Evolutionary conservation across 768 basidiomycete genomes (phyloP).

Genomic region (Cyclocybe cylindracea): DNA sequence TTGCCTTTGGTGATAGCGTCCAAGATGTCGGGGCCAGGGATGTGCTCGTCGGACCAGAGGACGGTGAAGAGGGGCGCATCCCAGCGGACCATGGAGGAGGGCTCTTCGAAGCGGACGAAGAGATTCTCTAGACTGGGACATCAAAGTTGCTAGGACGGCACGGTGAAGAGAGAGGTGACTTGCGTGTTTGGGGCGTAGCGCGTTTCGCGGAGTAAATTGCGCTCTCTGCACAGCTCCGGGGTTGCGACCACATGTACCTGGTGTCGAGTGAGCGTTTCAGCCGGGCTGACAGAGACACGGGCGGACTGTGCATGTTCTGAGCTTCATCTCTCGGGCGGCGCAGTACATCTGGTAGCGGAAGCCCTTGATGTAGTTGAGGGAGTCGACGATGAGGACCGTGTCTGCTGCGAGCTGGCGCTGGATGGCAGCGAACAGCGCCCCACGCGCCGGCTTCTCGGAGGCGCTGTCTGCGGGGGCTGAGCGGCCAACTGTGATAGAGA

Average conservation of each 20-base stretch:
- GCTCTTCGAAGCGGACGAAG: conserved; percentile 89
- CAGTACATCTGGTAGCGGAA: conserved; percentile 99
- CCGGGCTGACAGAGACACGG: background rate
- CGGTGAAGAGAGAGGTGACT: conserved; percentile 25
- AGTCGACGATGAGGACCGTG: conserved; percentile 86
- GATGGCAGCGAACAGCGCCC: conserved; percentile 78
- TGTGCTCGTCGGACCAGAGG: conserved; percentile 66
- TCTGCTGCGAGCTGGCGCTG: conserved; percentile 72
- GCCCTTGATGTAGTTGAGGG: conserved; percentile 97
- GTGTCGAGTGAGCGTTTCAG: conserved; percentile 10
- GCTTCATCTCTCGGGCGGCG: conserved; percentile 84
- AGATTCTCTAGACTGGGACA: conserved; percentile 77
- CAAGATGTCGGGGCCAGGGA: conserved; percentile 77
- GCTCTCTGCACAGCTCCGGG: conserved; percentile 71
- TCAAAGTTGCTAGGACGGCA: background rate
- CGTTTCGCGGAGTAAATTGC: conserved; percentile 63
- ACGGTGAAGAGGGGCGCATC: conserved; percentile 93
- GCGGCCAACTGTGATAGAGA: background rate
- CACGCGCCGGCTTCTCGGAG: conserved; percentile 88
- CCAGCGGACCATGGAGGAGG: conserved; percentile 98
- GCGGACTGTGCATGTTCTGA: conserved; percentile 85
- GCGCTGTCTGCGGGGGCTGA: conserved; percentile 54
- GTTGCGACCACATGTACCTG: conserved; percentile 78
- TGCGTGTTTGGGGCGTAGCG: conserved; percentile 67
- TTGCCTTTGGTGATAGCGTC: conserved; percentile 74